A percentile compares a stretch with the other conserved stretches of the same genome.
phyloP scores from a whole-genome alignment of 805 yeast genomes.

The Barnettozyma salicaria region DNA sequence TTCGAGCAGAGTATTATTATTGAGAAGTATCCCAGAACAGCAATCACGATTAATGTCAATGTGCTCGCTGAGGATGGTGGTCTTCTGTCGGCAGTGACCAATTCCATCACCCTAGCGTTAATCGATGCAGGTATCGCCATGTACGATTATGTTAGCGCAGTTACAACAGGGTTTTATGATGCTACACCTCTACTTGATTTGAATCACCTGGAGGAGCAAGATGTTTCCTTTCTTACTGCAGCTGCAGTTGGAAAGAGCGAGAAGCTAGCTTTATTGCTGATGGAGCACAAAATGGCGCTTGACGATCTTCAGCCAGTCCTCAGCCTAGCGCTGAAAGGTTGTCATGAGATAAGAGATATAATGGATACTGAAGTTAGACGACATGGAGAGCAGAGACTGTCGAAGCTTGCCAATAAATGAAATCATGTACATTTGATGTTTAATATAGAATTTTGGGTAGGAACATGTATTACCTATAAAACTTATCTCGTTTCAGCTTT shows the following conservation, averaged over 20 bases:
- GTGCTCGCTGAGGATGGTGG: slow-evolving; percentile 92
- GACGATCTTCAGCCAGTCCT: slow-evolving; percentile 72
- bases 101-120: slow-evolving; percentile 82
- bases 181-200: slow-evolving; percentile 76
- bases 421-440: too few relatives aligned
- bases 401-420: slow-evolving; percentile 31
- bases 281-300: slow-evolving; percentile 81
- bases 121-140: slow-evolving; percentile 94
- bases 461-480: slow-evolving; percentile 1
- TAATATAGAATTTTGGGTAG: too few relatives aligned
- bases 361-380: slow-evolving; percentile 83
- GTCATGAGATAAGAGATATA: slow-evolving; percentile 70
- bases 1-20: slow-evolving; percentile 69
- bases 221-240: slow-evolving; percentile 72
- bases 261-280: slow-evolving; percentile 64
- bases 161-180: slow-evolving; percentile 75
- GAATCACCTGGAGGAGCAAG: slow-evolving; percentile 76
- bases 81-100: slow-evolving; percentile 67
- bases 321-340: slow-evolving; percentile 81
- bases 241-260: slow-evolving; percentile 82
- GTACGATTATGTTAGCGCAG: slow-evolving; percentile 82
- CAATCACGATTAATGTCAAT: slow-evolving; percentile 67
- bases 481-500: slow-evolving; percentile 8
- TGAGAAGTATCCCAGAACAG: slow-evolving; percentile 75
- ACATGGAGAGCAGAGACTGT: slow-evolving; percentile 57